phyloP scores from a whole-genome alignment of 305 asterid genomes.

The Rubia peregrina region DNA sequence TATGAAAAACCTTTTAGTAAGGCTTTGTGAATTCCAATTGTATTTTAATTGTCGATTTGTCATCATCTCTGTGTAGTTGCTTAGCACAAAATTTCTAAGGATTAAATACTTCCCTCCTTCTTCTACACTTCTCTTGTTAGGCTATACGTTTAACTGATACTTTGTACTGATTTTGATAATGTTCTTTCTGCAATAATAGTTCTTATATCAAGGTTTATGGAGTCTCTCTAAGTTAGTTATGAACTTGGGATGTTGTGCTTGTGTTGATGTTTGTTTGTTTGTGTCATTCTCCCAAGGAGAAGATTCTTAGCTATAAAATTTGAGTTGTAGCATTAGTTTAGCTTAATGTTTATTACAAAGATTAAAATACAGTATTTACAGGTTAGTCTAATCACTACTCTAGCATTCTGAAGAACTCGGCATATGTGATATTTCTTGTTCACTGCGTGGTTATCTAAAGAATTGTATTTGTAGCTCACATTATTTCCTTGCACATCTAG shows the following conservation, averaged over 20 bases:
- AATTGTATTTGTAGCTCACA: background rate
- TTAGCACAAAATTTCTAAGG: background rate
- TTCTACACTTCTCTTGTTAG: too few species aligned
- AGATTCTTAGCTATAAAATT: background rate
- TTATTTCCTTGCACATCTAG: background rate
- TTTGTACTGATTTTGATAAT: background rate
- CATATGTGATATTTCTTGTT: background rate
- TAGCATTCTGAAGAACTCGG: too few species aligned
- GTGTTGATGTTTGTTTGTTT: background rate
- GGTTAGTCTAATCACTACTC: slow-evolving; percentile 29
- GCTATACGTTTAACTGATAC: background rate
- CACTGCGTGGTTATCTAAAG: background rate
- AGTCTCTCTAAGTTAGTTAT: background rate
- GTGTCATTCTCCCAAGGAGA: background rate
- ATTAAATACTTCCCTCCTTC: too few species aligned
- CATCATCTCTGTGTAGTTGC: background rate
- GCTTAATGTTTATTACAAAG: background rate
- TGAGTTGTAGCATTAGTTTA: background rate
- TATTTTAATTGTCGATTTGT: background rate
- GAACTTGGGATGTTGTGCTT: background rate
- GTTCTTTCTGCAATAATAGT: background rate
- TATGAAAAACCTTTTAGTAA: background rate
- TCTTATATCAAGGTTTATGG: background rate
- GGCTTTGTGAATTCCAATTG: background rate
- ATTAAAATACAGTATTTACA: slow-evolving; percentile 57